Evolutionary conservation across 257 asterid genomes (phyloP).

Genomic region (Gynochthodes officinalis): DNA sequence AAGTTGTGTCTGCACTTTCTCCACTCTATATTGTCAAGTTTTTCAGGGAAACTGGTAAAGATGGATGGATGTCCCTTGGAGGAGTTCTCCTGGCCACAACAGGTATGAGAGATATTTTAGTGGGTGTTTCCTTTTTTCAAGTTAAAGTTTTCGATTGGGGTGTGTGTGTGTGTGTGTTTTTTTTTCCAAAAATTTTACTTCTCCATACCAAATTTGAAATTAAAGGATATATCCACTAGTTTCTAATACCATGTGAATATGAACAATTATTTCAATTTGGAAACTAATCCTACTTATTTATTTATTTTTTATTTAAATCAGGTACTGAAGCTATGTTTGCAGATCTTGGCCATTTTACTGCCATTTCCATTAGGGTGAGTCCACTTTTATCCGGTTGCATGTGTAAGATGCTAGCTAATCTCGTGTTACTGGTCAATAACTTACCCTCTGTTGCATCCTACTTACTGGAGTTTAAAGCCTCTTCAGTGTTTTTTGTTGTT

Average conservation of each 20-base stretch:
- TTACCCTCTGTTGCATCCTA: conserved; percentile 6
- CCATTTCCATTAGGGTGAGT: conserved; percentile 70
- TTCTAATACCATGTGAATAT: conserved; percentile 5
- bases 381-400: conserved; percentile 17
- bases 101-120: conserved; percentile 37
- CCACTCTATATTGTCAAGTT: conserved; percentile 73
- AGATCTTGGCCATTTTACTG: conserved; percentile 93
- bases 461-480: not conserved
- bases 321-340: conserved; percentile 99
- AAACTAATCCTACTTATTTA: conserved; percentile 14
- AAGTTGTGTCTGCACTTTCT: conserved; percentile 71
- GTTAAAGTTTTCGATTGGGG: not conserved
- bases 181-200: not conserved
- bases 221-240: not conserved
- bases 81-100: conserved; percentile 86
- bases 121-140: not conserved
- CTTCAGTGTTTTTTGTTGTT: too few species aligned
- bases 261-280: conserved; percentile 9
- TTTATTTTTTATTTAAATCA: conserved; percentile 27
- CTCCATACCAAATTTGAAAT: too few species aligned
- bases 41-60: conserved; percentile 68
- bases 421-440: not conserved
- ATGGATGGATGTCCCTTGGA: conserved; percentile 95
- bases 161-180: not conserved
- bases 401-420: conserved; percentile 11